phyloP scores from a whole-genome alignment of 768 basidiomycete genomes.

The Ramaria rubella region DNA sequence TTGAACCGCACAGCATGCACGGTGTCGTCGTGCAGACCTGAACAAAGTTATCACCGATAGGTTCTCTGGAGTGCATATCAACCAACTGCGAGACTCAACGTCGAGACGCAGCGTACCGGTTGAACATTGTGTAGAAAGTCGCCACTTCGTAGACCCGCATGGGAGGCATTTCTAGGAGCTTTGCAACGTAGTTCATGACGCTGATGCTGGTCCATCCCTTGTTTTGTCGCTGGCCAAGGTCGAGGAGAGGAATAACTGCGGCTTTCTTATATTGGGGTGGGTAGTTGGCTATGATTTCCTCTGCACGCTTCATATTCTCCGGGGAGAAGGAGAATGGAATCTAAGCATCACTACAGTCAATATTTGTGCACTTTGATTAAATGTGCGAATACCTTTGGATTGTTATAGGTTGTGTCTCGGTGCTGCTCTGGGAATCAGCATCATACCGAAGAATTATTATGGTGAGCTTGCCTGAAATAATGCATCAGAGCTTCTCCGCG shows the following conservation, averaged over 20 bases:
- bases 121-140: slow-evolving; percentile 99
- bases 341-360: slow-evolving; percentile 32
- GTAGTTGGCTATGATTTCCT: slow-evolving; percentile 89
- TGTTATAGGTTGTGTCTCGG: slow-evolving; percentile 92
- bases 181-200: slow-evolving; percentile 98
- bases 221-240: slow-evolving; percentile 95
- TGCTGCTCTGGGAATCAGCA: slow-evolving; percentile 48
- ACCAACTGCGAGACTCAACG: not conserved
- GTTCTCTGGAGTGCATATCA: slow-evolving; percentile 51
- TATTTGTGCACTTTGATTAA: not conserved
- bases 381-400: slow-evolving; percentile 58
- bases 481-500: slow-evolving; percentile 5
- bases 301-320: slow-evolving; percentile 77
- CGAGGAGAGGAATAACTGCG: slow-evolving; percentile 92
- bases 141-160: slow-evolving; percentile 99
- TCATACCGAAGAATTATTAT: not conserved
- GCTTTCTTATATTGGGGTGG: slow-evolving; percentile 99
- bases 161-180: slow-evolving; percentile 86
- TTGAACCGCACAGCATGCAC: slow-evolving; percentile 91
- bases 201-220: slow-evolving; percentile 98
- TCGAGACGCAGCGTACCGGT: slow-evolving; percentile 52
- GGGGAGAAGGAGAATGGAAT: slow-evolving; percentile 83
- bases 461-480: slow-evolving; percentile 6
- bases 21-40: slow-evolving; percentile 99
- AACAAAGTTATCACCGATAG: slow-evolving; percentile 88